Base-by-base conservation (phyloP, 306 rosid species). In the Echinosophora koreensis region DNA sequence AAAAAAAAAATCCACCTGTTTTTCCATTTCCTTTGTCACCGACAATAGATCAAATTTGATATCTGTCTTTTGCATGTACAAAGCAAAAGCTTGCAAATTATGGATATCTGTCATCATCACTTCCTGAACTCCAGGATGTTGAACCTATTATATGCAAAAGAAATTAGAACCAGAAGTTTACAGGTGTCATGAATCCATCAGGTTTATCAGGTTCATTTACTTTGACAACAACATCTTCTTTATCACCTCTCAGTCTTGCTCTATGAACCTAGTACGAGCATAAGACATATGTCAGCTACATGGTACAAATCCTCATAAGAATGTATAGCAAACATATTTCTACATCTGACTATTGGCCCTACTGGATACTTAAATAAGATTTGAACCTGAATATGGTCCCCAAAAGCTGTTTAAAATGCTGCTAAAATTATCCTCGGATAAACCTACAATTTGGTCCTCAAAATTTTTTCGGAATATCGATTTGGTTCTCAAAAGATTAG, bases 51-150 rank as follows among this genome's bases (percentile, higher is more conserved):
- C 98, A 64, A 95, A 95, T 78, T 87, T 95, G 87, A 92, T 85
- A 81, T 95, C 98, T 27, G 97, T 90, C 85, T 95, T 95, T 78
- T 95, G 98, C 84, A 95, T 87, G 85, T 80, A 95, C 35, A 92
- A 76, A 52, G 97, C 98, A 66, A 95, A 92, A n/a, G 97, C 96
- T 90, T 95, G 97, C 86, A 95, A 69, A 82, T 95, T 95, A 62
- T 67, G 93, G 81, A 95, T 89, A 86, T 95, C 97, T 3, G 97
- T 95, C 98, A 95, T 95, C 99, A 95, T 95, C 75, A 95, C 86
- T 63, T 95, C 94, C 87, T 95, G 97, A 66, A 91, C 85, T 90
- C 99, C 97, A 44, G 97, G 99, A 88, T 95, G 99, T 81, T 95
- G 99, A 80, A 95, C 99, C 99, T 95, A 79, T 70, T 50, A 81